These are phyloP conservation scores for Cyberlindnera euphorbiiphila DNA, from an alignment of 805 yeast species.

Conservation along the genomic window DNA sequence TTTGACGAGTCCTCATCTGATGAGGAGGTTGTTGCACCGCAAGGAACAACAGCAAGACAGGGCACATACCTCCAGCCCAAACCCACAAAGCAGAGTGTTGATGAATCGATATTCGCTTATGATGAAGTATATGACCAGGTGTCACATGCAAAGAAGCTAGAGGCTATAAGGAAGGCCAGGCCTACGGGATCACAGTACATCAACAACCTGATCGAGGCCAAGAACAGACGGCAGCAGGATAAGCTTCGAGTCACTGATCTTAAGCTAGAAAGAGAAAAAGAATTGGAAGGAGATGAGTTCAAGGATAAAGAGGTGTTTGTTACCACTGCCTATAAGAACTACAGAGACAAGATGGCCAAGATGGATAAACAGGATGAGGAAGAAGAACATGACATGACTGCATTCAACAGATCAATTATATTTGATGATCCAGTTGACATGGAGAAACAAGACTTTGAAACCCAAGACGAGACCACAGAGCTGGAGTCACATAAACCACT, in stretches of 20 bases:
- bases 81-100: not conserved
- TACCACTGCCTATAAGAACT: constrained; percentile 42
- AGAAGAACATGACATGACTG: constrained; percentile 4
- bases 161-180: not conserved
- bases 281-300: constrained; percentile 36
- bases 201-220: constrained; percentile 40
- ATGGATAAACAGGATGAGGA: constrained; percentile 4
- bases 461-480: too few species aligned
- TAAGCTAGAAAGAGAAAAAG: constrained; percentile 35
- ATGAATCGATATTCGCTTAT: constrained; percentile 33
- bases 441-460: too few species aligned
- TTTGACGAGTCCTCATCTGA: constrained; percentile 10
- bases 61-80: not conserved
- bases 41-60: constrained; percentile 3
- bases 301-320: constrained; percentile 44
- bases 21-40: constrained; percentile 6
- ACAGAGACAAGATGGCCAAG: constrained; percentile 18
- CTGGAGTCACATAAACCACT: not conserved
- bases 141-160: constrained; percentile 4
- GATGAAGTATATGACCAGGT: constrained; percentile 47
- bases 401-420: constrained; percentile 5
- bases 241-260: constrained; percentile 36
- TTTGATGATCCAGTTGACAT: not conserved
- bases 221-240: constrained; percentile 43
- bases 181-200: constrained; percentile 34